phyloP scores from a whole-genome alignment of 352 stramenopile species.

The Pythium rhizo-oryzae region DNA sequence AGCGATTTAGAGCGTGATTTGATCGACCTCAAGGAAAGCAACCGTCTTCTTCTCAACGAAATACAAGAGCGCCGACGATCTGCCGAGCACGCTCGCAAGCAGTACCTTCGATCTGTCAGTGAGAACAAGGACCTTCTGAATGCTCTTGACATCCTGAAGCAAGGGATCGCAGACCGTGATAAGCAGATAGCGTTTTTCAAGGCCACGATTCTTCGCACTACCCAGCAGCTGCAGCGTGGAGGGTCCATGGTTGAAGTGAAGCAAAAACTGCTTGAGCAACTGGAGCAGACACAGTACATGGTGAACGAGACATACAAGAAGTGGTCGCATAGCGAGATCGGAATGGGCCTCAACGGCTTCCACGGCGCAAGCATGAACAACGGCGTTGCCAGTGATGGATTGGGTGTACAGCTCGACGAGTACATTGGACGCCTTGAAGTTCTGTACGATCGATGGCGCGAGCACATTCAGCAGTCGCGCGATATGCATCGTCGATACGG shows the following conservation, averaged over 20 bases:
- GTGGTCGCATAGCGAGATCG: constrained; percentile 61
- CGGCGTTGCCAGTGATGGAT: background rate
- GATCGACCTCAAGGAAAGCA: constrained; percentile 63
- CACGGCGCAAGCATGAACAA: constrained; percentile 12
- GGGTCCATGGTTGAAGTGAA: constrained; percentile 69
- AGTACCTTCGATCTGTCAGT: constrained; percentile 51
- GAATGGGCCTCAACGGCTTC: constrained; percentile 23
- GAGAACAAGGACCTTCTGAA: constrained; percentile 73
- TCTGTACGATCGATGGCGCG: constrained; percentile 54
- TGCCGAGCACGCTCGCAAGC: constrained; percentile 57
- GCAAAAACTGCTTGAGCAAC: constrained; percentile 69
- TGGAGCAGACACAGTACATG: constrained; percentile 81
- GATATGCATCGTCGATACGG: constrained; percentile 56
- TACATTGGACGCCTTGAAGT: constrained; percentile 58
- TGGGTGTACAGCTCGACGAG: constrained; percentile 55
- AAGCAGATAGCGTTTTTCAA: constrained; percentile 76
- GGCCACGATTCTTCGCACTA: constrained; percentile 42
- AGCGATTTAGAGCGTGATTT: constrained; percentile 41
- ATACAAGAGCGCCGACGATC: constrained; percentile 57
- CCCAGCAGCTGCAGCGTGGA: constrained; percentile 55
- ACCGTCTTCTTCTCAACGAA: constrained; percentile 61
- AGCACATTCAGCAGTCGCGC: constrained; percentile 56
- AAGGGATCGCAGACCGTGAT: constrained; percentile 54
- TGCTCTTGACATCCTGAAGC: constrained; percentile 70
- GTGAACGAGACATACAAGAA: constrained; percentile 77